These are phyloP conservation scores for Caloboletus firmus DNA, from an alignment of 1,284 basidiomycete genomes.

Conservation along the genomic window DNA sequence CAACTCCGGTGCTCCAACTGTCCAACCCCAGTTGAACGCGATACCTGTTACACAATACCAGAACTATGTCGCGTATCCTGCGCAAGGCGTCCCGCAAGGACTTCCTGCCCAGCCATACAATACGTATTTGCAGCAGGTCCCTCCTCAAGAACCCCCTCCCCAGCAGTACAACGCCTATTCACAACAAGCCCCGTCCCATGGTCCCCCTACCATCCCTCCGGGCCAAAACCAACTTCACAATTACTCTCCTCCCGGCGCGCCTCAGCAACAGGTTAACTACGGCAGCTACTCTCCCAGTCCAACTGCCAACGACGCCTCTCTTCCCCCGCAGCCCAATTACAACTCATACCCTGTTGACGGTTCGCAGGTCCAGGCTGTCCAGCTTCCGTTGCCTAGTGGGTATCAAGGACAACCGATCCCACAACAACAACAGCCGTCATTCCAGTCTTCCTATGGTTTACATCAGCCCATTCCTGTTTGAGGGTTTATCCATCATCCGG, in stretches of 20 bases:
- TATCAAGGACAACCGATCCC: slow-evolving; percentile 11
- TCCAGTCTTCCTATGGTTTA: slow-evolving; percentile 1
- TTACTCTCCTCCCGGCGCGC: neutral
- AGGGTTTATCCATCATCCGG: neutral
- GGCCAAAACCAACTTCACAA: slow-evolving; percentile 7
- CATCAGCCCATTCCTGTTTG: slow-evolving; percentile 3
- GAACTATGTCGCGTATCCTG: slow-evolving; percentile 3
- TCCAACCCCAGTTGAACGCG: slow-evolving; percentile 9
- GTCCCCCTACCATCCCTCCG: neutral
- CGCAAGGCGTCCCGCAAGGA: neutral
- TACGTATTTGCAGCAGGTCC: neutral
- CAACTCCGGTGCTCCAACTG: neutral
- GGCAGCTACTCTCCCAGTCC: slow-evolving; percentile 7
- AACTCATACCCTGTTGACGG: slow-evolving; percentile 8
- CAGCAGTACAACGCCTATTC: slow-evolving; percentile 1
- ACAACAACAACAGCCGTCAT: neutral
- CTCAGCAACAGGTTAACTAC: slow-evolving; percentile 4
- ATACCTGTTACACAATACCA: slow-evolving; percentile 5
- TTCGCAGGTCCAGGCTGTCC: slow-evolving; percentile 12
- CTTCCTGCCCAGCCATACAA: slow-evolving; percentile 6
- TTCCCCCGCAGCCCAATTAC: slow-evolving; percentile 20
- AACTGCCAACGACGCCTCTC: neutral
- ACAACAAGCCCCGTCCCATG: neutral
- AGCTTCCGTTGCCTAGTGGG: slow-evolving; percentile 7
- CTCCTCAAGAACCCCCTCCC: neutral